phyloP scores from a whole-genome alignment of 176 grass and related monocot species.

The Tillandsia fasciculata region DNA sequence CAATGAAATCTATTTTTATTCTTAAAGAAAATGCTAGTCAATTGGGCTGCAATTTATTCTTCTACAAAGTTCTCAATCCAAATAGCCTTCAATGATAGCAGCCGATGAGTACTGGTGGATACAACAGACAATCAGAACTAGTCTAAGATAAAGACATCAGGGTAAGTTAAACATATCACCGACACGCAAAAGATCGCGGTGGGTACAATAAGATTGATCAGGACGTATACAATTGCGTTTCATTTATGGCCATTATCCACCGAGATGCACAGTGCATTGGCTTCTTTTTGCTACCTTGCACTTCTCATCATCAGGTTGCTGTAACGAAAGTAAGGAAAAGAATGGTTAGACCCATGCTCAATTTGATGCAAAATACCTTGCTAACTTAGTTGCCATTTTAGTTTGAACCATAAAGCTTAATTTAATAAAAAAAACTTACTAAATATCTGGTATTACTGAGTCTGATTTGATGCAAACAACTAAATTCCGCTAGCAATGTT shows the following conservation, averaged over 20 bases:
- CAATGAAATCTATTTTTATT: background rate
- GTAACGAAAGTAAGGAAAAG: background rate
- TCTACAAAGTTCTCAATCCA: conserved; percentile 2
- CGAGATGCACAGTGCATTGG: conserved; percentile 45
- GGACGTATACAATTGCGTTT: conserved; percentile 20
- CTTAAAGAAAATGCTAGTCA: background rate
- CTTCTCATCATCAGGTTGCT: conserved; percentile 37
- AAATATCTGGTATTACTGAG: no score
- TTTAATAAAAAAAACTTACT: no score
- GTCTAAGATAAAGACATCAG: background rate
- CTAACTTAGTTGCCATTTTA: no score
- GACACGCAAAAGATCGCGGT: conserved; percentile 13
- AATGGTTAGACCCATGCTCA: background rate
- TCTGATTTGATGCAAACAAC: no score
- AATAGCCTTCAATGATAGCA: background rate
- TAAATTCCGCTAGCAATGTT: no score
- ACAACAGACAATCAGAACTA: conserved; percentile 2
- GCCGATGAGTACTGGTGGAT: background rate
- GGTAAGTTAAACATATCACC: background rate
- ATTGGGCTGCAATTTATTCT: conserved; percentile 5
- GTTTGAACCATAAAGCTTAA: no score
- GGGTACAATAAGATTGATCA: conserved; percentile 15
- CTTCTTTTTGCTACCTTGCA: conserved; percentile 1
- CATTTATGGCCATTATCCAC: conserved; percentile 12
- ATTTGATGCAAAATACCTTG: no score